Evolutionary conservation across 75 land plant species (phyloP).

Genomic region (Isoetes taiwanensis): DNA sequence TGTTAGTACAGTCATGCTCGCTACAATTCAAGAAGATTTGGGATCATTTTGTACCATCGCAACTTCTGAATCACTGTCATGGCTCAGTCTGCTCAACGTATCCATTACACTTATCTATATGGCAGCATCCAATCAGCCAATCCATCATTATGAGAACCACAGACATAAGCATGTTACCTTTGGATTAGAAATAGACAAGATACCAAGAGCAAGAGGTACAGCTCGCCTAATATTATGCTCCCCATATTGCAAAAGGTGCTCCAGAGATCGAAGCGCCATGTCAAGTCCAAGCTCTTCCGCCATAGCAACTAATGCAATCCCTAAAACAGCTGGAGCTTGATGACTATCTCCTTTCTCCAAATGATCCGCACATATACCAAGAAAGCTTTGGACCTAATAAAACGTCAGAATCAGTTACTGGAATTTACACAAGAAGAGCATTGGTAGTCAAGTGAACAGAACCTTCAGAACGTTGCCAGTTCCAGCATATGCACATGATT

Average conservation of each 20-base stretch:
- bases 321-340: slow-evolving; percentile 92
- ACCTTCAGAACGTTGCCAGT: slow-evolving; percentile 98
- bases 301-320: slow-evolving; percentile 93
- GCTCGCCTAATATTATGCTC: slow-evolving; percentile 88
- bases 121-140: neutral
- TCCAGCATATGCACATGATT: slow-evolving; percentile 93
- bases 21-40: neutral
- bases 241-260: slow-evolving; percentile 94
- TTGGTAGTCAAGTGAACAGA: too few relatives aligned
- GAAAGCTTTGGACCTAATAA: slow-evolving; percentile 69
- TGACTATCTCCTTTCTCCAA: slow-evolving; percentile 84
- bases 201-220: slow-evolving; percentile 87
- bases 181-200: slow-evolving; percentile 94
- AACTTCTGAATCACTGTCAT: slow-evolving; percentile 86
- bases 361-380: slow-evolving; percentile 85
- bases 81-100: slow-evolving; percentile 87
- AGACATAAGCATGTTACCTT: slow-evolving; percentile 39
- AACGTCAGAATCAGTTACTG: neutral
- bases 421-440: too few relatives aligned
- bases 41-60: slow-evolving; percentile 57
- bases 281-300: slow-evolving; percentile 93
- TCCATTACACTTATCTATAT: slow-evolving; percentile 93
- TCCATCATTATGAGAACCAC: neutral
- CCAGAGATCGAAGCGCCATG: slow-evolving; percentile 87
- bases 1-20: neutral